Evolutionary conservation across 73 alveolate species (phyloP).

Genomic region (Durusdinium trenchii): DNA sequence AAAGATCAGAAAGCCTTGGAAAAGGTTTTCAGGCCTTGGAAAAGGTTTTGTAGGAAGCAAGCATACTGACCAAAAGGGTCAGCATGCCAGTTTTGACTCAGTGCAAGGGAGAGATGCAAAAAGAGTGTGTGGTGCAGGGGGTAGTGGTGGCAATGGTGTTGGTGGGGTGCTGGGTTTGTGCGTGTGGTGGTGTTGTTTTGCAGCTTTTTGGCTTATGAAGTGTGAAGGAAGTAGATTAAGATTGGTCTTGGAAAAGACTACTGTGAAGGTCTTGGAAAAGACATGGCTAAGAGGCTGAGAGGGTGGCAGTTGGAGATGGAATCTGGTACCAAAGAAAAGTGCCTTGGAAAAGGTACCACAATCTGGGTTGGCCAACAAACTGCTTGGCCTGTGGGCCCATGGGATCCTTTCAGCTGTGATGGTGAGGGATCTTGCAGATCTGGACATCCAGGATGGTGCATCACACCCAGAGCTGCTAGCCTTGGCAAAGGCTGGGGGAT

Average conservation of each 20-base stretch:
- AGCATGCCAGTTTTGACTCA: too few relatives aligned
- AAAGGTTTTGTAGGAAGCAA: not conserved
- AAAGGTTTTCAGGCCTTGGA: constrained; percentile 9
- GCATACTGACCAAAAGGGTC: too few relatives aligned
- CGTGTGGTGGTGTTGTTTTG: too few relatives aligned
- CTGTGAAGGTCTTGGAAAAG: not conserved
- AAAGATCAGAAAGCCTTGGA: too few relatives aligned
- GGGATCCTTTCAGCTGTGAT: not conserved
- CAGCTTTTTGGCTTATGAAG: too few relatives aligned
- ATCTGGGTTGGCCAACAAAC: not conserved
- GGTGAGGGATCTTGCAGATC: constrained; percentile 25
- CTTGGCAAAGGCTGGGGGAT: not conserved
- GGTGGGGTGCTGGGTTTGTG: too few relatives aligned
- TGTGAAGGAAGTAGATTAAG: too few relatives aligned
- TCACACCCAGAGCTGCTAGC: not conserved
- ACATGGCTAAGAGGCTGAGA: constrained; percentile 27
- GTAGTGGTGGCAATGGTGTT: too few relatives aligned
- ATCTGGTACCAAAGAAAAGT: not conserved
- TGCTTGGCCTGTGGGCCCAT: not conserved
- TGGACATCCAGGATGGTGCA: constrained; percentile 18
- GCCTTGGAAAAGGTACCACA: constrained; percentile 8
- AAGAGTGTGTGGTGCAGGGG: too few relatives aligned
- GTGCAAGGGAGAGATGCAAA: not conserved
- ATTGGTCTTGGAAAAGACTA: constrained; percentile 9
- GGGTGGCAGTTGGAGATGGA: constrained; percentile 29